Conservation (phyloP, 129 eudicot species). For the Apium graveolens region DNA sequence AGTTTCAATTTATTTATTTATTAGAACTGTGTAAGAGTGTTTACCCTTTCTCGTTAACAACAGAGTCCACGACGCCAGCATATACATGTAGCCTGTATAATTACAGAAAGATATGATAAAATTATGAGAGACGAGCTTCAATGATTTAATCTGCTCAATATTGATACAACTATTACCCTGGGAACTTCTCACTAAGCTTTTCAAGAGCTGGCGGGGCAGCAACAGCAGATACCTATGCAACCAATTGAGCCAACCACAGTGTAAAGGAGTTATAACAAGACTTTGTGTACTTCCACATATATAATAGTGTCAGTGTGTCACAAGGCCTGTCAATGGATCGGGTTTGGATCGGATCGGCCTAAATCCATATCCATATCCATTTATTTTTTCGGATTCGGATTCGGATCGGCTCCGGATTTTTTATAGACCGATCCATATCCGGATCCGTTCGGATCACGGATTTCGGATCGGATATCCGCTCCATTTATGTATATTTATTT, state of each 20-base stretch:
- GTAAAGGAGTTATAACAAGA: background rate
- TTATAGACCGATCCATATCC: too few species aligned
- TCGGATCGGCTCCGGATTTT: too few species aligned
- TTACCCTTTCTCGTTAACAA: conserved; percentile 79
- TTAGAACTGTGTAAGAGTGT: background rate
- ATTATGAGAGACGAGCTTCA: background rate
- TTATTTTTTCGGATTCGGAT: too few species aligned
- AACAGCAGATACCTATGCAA: conserved; percentile 58
- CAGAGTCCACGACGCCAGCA: conserved; percentile 85
- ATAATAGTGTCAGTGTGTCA: too few species aligned
- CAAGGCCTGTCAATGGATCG: too few species aligned
- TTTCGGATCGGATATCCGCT: too few species aligned
- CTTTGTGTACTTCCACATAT: background rate
- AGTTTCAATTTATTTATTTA: background rate
- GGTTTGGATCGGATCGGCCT: too few species aligned
- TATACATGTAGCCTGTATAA: conserved; percentile 76
- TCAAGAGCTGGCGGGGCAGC: conserved; percentile 94
- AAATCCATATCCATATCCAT: too few species aligned
- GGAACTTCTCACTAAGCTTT: conserved; percentile 86
- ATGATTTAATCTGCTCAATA: background rate
- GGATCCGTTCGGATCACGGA: too few species aligned
- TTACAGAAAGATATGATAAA: background rate
- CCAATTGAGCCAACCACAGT: background rate
- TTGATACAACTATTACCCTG: conserved; percentile 43
- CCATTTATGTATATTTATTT: too few species aligned